Base-by-base conservation (phyloP, 805 yeast species). In the Pichia heedii region DNA sequence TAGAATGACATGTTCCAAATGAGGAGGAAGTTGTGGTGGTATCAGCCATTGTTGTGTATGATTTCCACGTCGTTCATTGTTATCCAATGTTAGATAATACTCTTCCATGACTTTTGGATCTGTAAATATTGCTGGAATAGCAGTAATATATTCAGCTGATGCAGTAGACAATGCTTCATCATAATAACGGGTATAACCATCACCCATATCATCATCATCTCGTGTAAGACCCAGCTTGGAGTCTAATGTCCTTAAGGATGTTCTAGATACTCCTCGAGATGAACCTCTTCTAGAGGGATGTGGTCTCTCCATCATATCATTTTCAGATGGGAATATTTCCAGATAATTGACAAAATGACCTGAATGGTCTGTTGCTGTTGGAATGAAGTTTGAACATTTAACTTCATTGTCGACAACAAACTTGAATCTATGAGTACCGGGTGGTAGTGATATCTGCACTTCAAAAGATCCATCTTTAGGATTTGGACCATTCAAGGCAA, bases 21-120 rank as follows among this genome's bases (percentile, higher is more conserved):
- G 98, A 10, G 98, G 98, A 9, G 98, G 98, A 40, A 93, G 70
- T 58, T 84, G 95, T 20, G 98, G 98, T 19, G 98, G 97, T 26
- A 94, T 87, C 42, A 89, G 75, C 69, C 68, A 65, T 41, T 65
- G 68, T 42, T 62, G 66, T n/a, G 52, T 33, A 18, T 44, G 45
- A 37, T 46, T 41, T 8, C 47, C 44, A n/a, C 40, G 43, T 8
- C 38, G 38, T 33, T 44, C 47, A 34, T 40, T 44, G 53, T 76
- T 77, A 55, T 84, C 94, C 40, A 84, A 68, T 1, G 90, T 84
- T 37, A 79, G 66, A 55, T 84, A 84, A 56, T 84, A 84, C 52
- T 83, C 88, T 57, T 84, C 90, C 94, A 84, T 84, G 2, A 83
- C 90, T 45, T 82, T 76, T 4, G 93, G 89, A 53, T 84, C 94